Percentiles rank a stretch among this genome's conserved stretches.
Conservation (phyloP, 306 rosid species). For the Castanea crenata region DNA sequence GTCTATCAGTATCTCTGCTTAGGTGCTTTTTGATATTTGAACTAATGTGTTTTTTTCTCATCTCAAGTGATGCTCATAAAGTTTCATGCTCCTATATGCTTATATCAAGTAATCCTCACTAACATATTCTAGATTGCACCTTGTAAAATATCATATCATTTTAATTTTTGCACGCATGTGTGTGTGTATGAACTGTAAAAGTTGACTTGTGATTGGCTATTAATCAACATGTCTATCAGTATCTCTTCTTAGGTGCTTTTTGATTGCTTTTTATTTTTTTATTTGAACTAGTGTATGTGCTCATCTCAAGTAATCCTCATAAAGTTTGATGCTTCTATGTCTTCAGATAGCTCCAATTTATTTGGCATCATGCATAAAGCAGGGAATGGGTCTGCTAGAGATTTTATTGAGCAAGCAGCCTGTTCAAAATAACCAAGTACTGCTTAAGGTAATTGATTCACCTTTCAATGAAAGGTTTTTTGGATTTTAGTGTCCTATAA, state of each 20-base stretch:
- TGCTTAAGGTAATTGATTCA: constrained; percentile 69
- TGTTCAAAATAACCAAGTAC: constrained; percentile 56
- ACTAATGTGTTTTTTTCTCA: not conserved
- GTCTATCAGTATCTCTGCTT: not conserved
- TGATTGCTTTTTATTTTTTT: not conserved
- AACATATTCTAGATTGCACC: not conserved
- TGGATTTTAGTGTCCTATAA: constrained; percentile 12
- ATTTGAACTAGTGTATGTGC: not conserved
- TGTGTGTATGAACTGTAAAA: too few species aligned
- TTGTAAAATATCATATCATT: not conserved
- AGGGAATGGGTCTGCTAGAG: constrained; percentile 87
- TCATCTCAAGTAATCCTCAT: constrained; percentile 26
- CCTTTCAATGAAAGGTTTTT: constrained; percentile 11
- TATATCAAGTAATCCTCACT: too few species aligned
- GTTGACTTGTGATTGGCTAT: not conserved
- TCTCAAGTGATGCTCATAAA: constrained; percentile 22
- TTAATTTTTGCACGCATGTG: not conserved
- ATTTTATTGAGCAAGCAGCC: constrained; percentile 71
- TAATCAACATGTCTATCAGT: not conserved
- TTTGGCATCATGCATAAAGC: constrained; percentile 89
- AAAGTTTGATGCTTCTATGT: constrained; percentile 25
- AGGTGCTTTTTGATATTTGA: not conserved
- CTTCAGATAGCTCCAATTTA: constrained; percentile 95
- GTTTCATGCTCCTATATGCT: constrained; percentile 20
- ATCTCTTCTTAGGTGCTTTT: not conserved